Base-by-base conservation (phyloP, 129 eudicot genomes). In the Arctium minus region DNA sequence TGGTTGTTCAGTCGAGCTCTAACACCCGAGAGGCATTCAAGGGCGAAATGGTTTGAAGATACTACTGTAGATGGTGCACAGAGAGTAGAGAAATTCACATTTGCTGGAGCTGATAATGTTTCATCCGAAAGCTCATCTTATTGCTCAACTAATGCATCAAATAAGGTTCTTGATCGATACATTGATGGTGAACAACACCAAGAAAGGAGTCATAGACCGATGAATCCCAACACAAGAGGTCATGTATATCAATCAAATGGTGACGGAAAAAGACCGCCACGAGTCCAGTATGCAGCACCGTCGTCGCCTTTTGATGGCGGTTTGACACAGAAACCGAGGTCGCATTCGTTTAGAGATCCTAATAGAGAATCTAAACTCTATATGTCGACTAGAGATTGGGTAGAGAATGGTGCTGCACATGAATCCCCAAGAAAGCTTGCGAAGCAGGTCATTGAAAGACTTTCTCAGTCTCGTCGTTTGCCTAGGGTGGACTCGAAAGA, bases 171-270 rank as follows among this genome's bases (percentile, higher is more conserved):
- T 75, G 99, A 96, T 80, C 93, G 94, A 77, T 96, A 90, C 85
- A 93, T 96, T 75, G 99, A 96, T 83, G 99, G 97, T 81, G 99
- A 96, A 83, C 97, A 94, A 78, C 87, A 85, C 60, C 85, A 86
- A 74, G 97, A 92, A 74, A 90, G 77, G 74, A 80, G 60, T 42
- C 77, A 76, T 17, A 44, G 60, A 38, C 83, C 79, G 81, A 85
- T 70, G 78, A 83, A 30, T 70, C 73, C 84, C 69, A 83, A 87
- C 67, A 33, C 50, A 62, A 90, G 82, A 85, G 76, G 60, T 81
- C 90, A 88, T 6, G 33, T 56, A 76, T 83, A 50, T 75, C 80
- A 85, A 82, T 79, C 87, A 68, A 74, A 84, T 27, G 89, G 84
- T 72, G 84, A 82, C 6, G 85, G 76, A 67, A 88, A 84, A 81